A percentile compares a stretch with the other conserved stretches of the same genome.
phyloP scores from a whole-genome alignment of 495 filamentous ascomycete genomes.

The Penicillium coprophilum region DNA sequence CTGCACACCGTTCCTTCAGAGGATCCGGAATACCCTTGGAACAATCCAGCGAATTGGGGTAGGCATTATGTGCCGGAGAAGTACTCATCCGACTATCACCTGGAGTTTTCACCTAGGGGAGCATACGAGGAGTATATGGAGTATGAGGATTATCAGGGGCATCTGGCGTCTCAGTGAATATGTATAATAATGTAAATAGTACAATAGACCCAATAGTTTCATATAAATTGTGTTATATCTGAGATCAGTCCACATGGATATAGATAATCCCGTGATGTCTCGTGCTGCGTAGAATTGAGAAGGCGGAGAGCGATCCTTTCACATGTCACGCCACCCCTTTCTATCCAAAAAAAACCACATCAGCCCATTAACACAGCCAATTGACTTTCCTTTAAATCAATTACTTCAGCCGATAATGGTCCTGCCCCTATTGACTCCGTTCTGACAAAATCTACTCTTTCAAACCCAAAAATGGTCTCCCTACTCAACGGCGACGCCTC shows the following conservation, averaged over 20 bases:
- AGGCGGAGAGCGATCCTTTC: constrained; percentile 30
- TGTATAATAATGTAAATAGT: constrained; percentile 13
- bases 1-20: neutral
- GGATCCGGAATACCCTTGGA: constrained; percentile 5
- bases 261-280: constrained; percentile 1
- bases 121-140: neutral
- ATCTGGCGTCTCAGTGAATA: neutral
- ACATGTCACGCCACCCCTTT: constrained; percentile 42
- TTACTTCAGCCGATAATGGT: constrained; percentile 7
- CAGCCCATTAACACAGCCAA: constrained; percentile 23
- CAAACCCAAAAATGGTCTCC: constrained; percentile 23
- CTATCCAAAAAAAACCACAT: constrained; percentile 20
- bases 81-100: constrained; percentile 2
- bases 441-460: constrained; percentile 6
- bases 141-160: neutral
- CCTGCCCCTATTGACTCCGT: constrained; percentile 2
- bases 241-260: neutral
- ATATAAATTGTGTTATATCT: neutral
- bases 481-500: constrained; percentile 30
- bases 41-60: constrained; percentile 4
- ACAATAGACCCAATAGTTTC: constrained; percentile 1
- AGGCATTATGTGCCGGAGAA: constrained; percentile 3
- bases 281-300: constrained; percentile 12
- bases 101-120: constrained; percentile 1
- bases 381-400: constrained; percentile 10